phyloP scores from a whole-genome alignment of 805 yeast genomes.

The Cyberlindnera misumaiensis region DNA sequence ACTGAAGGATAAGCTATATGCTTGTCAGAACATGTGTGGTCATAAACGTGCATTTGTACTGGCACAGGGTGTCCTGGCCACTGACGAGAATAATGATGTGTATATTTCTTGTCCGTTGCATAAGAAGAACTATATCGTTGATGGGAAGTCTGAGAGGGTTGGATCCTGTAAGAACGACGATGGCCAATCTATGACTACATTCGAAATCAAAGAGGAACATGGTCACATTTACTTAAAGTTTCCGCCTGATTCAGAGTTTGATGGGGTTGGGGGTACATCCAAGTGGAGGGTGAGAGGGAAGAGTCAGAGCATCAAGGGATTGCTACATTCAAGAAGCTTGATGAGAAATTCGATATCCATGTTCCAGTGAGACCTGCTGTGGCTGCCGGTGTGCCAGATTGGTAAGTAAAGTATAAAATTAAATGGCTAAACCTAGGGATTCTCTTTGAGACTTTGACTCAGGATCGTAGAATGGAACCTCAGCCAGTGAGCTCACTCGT shows the following conservation, averaged over 20 bases:
- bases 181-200: slow-evolving; percentile 28
- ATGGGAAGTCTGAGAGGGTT: slow-evolving; percentile 14
- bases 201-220: slow-evolving; percentile 27
- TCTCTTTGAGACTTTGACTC: no score
- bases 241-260: slow-evolving; percentile 29
- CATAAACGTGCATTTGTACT: slow-evolving; percentile 32
- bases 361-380: slow-evolving; percentile 17
- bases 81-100: slow-evolving; percentile 25
- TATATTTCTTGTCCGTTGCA: slow-evolving; percentile 33
- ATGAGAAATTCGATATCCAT: no score
- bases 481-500: no score
- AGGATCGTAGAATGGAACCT: no score
- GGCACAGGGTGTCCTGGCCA: slow-evolving; percentile 28
- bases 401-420: no score
- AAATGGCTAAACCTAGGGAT: no score
- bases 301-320: no score
- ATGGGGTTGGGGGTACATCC: slow-evolving; percentile 27
- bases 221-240: slow-evolving; percentile 26
- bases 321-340: slow-evolving; percentile 16
- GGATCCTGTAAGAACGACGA: slow-evolving; percentile 29
- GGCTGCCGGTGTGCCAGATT: slow-evolving; percentile 13
- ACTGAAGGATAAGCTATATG: slow-evolving; percentile 25
- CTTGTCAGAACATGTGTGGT: slow-evolving; percentile 35
- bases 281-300: slow-evolving; percentile 29
- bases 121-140: slow-evolving; percentile 28